Base-by-base conservation (phyloP, 1,139 yeast genomes). In the Torulaspora globosa region DNA sequence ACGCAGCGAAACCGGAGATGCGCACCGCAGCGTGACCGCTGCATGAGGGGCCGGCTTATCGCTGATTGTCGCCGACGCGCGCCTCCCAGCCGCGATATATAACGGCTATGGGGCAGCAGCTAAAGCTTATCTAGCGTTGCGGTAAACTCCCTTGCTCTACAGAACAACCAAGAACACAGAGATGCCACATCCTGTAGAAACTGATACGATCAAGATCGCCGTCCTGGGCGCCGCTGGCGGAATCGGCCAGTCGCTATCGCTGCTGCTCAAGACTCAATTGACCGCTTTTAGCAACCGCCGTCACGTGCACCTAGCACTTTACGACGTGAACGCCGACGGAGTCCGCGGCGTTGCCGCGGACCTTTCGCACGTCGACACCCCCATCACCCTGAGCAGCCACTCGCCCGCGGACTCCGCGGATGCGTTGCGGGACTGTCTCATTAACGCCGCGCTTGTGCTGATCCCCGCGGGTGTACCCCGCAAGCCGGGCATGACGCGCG, bases 401-500 rank as follows among this genome's bases (percentile, higher is more conserved):
- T 74, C 83, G 56, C 90, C 94, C 51, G 81, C 77, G 44, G 41
- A 37, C 31, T 75, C 80, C 52, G 31, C 39, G 14, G 73, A 75
- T 31, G 84, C 82, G 8, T 66, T 80, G 35, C 61, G 67, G 41
- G 62, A 60, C 35, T 94, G 96, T 23, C 74, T 90, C 57, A 69
- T 75, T 43, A 84, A 80, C 42, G 74, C 95, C 23, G 85, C 84
- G 61, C 76, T 89, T 52, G 85, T 90, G 53, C 80, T 90, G 50
- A 85, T 90, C 66, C 96, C 97, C 53, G 97, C 97, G 41, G 97
- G 97, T 66, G 87, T 90, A 49, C 97, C 97, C 68, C 82, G 97
- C 74, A 90, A 90, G 74, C 97, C 97, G 48, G 97, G 97, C 58
- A 90, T 90, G 97, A 86, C 97, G 56, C 82, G 97, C 70, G 97